phyloP scores from a whole-genome alignment of 768 basidiomycete species.

The Suillus subalutaceus region DNA sequence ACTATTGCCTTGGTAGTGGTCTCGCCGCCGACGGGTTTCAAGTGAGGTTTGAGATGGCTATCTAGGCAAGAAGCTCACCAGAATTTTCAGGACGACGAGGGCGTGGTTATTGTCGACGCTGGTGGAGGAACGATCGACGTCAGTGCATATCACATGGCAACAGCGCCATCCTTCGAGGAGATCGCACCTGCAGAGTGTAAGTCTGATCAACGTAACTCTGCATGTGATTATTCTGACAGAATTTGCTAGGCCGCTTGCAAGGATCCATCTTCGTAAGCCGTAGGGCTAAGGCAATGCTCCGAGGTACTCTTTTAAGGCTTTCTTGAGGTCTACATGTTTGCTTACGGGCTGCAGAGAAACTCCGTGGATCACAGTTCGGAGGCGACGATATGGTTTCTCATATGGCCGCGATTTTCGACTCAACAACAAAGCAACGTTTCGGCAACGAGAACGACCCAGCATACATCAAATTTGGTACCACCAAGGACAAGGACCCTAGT shows the following conservation, averaged over 20 bases:
- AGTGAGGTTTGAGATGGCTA: slow-evolving; percentile 17
- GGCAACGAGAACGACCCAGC: slow-evolving; percentile 40
- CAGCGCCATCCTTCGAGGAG: slow-evolving; percentile 45
- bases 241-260: slow-evolving; percentile 46
- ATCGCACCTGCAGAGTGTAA: slow-evolving; percentile 49
- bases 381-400: slow-evolving; percentile 42
- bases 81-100: slow-evolving; percentile 41
- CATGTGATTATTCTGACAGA: slow-evolving; percentile 7
- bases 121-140: slow-evolving; percentile 67
- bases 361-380: slow-evolving; percentile 44
- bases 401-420: slow-evolving; percentile 48
- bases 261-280: slow-evolving; percentile 56
- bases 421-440: slow-evolving; percentile 50
- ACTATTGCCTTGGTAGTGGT: slow-evolving; percentile 47
- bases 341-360: slow-evolving; percentile 35
- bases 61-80: slow-evolving; percentile 3
- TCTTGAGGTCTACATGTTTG: neutral
- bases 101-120: slow-evolving; percentile 59
- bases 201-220: slow-evolving; percentile 3
- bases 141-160: slow-evolving; percentile 51
- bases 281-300: slow-evolving; percentile 42
- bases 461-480: slow-evolving; percentile 51
- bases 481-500: slow-evolving; percentile 41
- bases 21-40: slow-evolving; percentile 32
- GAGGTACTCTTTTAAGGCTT: slow-evolving; percentile 30